Conservation (phyloP, 306 rosid species). For the Quercus wislizeni region DNA sequence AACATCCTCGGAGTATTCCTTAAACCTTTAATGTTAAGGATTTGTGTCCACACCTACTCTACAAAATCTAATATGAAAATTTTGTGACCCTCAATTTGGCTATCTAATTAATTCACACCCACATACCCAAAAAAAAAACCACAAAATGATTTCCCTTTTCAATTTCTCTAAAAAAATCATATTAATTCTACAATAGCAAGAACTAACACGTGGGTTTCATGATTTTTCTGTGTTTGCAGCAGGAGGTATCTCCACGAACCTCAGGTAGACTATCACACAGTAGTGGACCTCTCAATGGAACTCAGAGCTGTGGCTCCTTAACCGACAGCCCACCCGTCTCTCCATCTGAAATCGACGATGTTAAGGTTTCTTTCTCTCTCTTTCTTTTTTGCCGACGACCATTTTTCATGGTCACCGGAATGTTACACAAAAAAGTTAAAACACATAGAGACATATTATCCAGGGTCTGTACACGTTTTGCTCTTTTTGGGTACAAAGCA, state of each 20-base stretch:
- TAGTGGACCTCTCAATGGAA: slow-evolving; percentile 92
- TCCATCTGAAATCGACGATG: slow-evolving; percentile 82
- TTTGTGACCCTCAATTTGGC: too few species aligned
- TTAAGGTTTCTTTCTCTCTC: slow-evolving; percentile 46
- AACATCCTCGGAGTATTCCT: too few species aligned
- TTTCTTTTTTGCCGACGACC: slow-evolving; percentile 2
- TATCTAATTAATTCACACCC: not conserved
- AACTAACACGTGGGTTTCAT: not conserved
- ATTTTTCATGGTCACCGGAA: slow-evolving; percentile 33
- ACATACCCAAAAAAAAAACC: not conserved
- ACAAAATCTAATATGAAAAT: too few species aligned
- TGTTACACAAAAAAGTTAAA: slow-evolving; percentile 16
- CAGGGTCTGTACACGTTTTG: not conserved
- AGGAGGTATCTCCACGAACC: slow-evolving; percentile 87
- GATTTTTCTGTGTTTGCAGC: slow-evolving; percentile 26
- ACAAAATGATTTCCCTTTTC: not conserved
- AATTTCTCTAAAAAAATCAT: not conserved
- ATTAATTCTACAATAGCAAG: not conserved
- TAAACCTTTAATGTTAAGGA: too few species aligned
- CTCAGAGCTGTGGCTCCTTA: slow-evolving; percentile 69
- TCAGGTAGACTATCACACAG: slow-evolving; percentile 93
- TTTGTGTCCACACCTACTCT: too few species aligned
- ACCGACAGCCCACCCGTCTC: slow-evolving; percentile 93
- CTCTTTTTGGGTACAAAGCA: too few species aligned
- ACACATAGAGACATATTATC: not conserved